Conservation (phyloP, 2,329 filamentous ascomycete species). For the Monosporascus sp. region DNA sequence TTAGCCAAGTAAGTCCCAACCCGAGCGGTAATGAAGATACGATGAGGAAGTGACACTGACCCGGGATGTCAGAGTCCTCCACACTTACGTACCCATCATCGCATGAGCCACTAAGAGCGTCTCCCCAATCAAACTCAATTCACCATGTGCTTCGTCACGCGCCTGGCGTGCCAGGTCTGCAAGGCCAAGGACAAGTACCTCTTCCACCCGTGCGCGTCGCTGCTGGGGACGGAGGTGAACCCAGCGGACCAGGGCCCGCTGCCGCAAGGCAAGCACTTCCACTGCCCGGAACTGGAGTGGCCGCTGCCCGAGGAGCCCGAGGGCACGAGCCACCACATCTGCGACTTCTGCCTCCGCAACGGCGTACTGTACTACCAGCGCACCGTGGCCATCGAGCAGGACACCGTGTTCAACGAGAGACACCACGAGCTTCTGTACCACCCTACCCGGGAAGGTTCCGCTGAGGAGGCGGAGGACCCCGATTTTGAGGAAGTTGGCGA, state of each 20-base stretch:
- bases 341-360: conserved; percentile 9
- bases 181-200: not conserved
- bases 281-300: conserved; percentile 12
- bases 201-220: conserved; percentile 5
- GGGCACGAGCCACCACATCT: conserved; percentile 2
- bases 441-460: not conserved
- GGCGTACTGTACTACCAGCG: conserved; percentile 1
- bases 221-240: not conserved
- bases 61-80: too few species aligned
- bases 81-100: too few species aligned
- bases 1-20: too few species aligned
- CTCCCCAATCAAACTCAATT: too few species aligned
- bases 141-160: conserved; percentile 6
- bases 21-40: too few species aligned
- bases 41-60: too few species aligned
- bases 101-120: too few species aligned
- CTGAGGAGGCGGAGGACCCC: not conserved
- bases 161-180: conserved; percentile 5
- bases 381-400: not conserved
- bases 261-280: not conserved
- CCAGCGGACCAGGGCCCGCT: not conserved
- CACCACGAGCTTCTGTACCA: not conserved
- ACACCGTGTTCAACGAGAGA: not conserved
- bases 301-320: conserved; percentile 3
- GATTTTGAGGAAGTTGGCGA: not conserved